Conservation (phyloP, 83 land plant genomes). For the Picea mariana region DNA sequence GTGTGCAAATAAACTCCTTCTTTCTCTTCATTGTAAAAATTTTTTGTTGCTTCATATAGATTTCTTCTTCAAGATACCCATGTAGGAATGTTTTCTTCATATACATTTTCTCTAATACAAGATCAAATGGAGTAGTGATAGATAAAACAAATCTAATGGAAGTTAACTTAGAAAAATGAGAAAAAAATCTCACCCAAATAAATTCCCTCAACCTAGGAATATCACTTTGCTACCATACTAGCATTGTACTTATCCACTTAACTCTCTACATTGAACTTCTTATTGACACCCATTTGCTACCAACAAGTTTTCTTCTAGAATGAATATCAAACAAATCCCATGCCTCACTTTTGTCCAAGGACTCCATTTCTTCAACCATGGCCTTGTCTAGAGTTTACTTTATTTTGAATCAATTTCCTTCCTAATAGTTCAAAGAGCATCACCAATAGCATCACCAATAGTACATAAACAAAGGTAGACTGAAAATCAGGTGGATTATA, state of each 20-base stretch:
- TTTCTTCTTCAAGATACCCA: background rate
- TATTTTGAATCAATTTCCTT: background rate
- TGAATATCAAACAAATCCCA: background rate
- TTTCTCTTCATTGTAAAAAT: background rate
- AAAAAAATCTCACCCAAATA: background rate
- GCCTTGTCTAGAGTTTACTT: background rate
- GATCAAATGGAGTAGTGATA: background rate
- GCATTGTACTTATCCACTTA: background rate
- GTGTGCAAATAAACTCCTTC: background rate
- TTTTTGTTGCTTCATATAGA: background rate
- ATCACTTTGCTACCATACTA: background rate
- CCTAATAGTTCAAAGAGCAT: background rate
- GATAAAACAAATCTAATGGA: background rate
- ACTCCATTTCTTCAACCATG: background rate
- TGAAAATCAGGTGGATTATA: background rate
- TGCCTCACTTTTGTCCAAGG: background rate
- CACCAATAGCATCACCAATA: background rate
- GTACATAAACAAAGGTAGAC: background rate
- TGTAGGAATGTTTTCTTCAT: background rate
- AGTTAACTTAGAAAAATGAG: background rate
- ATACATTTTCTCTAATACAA: background rate
- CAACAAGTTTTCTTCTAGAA: background rate
- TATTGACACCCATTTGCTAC: background rate
- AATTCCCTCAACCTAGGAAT: background rate
- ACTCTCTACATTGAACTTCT: background rate